These are phyloP conservation scores for Candida palmyrensis DNA, from an alignment of 805 yeast genomes.

Conservation along the genomic window DNA sequence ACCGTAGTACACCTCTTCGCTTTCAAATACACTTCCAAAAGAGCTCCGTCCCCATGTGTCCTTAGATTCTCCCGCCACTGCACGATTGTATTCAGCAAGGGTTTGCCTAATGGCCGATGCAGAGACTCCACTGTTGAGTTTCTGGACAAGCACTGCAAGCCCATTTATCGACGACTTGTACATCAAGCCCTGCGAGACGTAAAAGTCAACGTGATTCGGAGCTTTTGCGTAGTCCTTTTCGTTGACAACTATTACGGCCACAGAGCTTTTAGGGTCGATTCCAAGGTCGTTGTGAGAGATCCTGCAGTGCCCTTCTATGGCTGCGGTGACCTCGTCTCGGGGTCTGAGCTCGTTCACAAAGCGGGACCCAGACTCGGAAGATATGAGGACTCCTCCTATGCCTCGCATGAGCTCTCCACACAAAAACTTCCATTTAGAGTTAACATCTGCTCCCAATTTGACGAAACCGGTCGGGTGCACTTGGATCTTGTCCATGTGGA, in stretches of 20 bases:
- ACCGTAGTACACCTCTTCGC: conserved; percentile 39
- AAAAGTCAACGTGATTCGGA: conserved; percentile 48
- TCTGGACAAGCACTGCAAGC: conserved; percentile 8
- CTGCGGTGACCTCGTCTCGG: conserved; percentile 47
- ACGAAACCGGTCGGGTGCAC: conserved; percentile 62
- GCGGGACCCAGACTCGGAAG: conserved; percentile 40
- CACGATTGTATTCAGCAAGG: conserved; percentile 13
- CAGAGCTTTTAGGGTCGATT: conserved; percentile 7
- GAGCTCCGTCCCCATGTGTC: conserved; percentile 32
- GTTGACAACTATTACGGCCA: conserved; percentile 30
- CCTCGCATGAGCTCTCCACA: conserved; percentile 61
- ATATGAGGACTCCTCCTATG: conserved; percentile 50
- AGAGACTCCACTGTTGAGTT: conserved; percentile 10
- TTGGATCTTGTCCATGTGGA: conserved; percentile 57
- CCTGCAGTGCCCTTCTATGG: conserved; percentile 27
- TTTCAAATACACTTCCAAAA: conserved; percentile 18
- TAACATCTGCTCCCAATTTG: conserved; percentile 25
- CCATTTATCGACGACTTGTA: conserved; percentile 18
- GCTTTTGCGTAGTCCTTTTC: conserved; percentile 42
- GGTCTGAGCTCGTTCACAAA: conserved; percentile 52
- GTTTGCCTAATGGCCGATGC: conserved; percentile 7
- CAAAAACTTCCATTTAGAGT: conserved; percentile 45
- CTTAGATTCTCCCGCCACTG: conserved; percentile 3
- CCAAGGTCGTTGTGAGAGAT: conserved; percentile 7
- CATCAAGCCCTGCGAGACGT: conserved; percentile 26